Percentiles rank a stretch among this genome's conserved stretches.
phyloP scores from a whole-genome alignment of 768 basidiomycete species.

The Solioccasus polychromus region DNA sequence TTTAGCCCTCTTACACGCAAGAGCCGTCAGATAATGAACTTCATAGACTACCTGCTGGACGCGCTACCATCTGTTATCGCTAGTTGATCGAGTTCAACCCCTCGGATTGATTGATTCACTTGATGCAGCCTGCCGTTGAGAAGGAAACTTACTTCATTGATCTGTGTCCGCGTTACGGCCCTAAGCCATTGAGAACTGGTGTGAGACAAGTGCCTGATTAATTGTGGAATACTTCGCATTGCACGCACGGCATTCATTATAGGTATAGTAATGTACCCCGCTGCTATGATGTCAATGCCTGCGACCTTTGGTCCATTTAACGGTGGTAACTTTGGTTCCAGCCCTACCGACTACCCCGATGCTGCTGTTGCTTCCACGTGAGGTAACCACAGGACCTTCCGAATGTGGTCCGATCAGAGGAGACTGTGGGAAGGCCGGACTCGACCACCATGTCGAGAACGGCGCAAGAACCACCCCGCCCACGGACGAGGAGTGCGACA shows the following conservation, averaged over 20 bases:
- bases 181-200: neutral
- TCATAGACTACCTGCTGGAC: too few relatives aligned
- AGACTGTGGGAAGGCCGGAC: neutral
- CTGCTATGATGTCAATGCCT: neutral
- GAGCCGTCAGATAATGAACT: too few relatives aligned
- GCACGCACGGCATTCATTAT: constrained; percentile 2
- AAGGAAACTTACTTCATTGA: neutral
- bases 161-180: neutral
- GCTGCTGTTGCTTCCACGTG: constrained; percentile 24
- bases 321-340: neutral
- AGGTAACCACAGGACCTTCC: constrained; percentile 30
- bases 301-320: neutral
- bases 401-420: constrained; percentile 21
- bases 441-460: constrained; percentile 19
- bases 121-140: too few relatives aligned
- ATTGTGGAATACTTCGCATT: neutral
- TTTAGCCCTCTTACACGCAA: too few relatives aligned
- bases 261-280: neutral
- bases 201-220: neutral
- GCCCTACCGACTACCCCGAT: too few relatives aligned
- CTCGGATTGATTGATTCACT: too few relatives aligned
- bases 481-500: constrained; percentile 26
- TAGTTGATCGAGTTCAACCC: too few relatives aligned
- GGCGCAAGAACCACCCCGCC: constrained; percentile 11
- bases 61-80: too few relatives aligned